These are phyloP conservation scores for Ogataea nitratoaversa DNA, from an alignment of 805 yeast genomes.

Conservation along the genomic window DNA sequence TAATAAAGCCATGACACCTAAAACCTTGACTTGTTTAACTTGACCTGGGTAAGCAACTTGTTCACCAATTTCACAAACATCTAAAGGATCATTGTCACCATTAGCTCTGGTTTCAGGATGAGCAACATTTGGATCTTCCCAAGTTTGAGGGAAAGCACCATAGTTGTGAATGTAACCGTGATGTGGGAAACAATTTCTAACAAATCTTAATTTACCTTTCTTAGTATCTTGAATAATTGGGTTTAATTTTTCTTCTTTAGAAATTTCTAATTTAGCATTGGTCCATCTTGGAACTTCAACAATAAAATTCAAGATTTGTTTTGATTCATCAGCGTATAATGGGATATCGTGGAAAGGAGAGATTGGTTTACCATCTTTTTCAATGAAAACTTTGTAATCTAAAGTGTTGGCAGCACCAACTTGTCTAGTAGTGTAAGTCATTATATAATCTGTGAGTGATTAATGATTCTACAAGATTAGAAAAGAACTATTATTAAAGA, in stretches of 20 bases:
- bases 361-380: constrained; percentile 88
- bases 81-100: constrained; percentile 86
- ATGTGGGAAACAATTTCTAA: constrained; percentile 97
- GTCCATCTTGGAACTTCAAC: constrained; percentile 99
- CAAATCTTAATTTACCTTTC: constrained; percentile 94
- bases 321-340: constrained; percentile 89
- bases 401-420: constrained; percentile 94
- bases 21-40: constrained; percentile 82
- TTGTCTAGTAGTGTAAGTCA: constrained; percentile 86
- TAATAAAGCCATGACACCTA: constrained; percentile 91
- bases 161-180: constrained; percentile 98
- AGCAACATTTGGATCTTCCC: constrained; percentile 68
- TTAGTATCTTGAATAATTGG: constrained; percentile 97
- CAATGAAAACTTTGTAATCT: constrained; percentile 88
- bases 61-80: constrained; percentile 80
- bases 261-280: constrained; percentile 93
- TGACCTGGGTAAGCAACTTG: constrained; percentile 62
- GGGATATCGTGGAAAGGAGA: constrained; percentile 96
- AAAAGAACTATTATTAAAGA: neutral
- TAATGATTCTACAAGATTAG: too few species aligned
- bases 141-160: constrained; percentile 96
- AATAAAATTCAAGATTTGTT: constrained; percentile 71
- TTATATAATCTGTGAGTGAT: too few species aligned
- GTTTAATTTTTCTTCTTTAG: constrained; percentile 77
- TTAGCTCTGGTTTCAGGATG: constrained; percentile 64